Evolutionary conservation across 768 basidiomycete genomes (phyloP), one percentile per base, ranked within the genome.

Genomic region (Pleurotus cornucopiae): DNA sequence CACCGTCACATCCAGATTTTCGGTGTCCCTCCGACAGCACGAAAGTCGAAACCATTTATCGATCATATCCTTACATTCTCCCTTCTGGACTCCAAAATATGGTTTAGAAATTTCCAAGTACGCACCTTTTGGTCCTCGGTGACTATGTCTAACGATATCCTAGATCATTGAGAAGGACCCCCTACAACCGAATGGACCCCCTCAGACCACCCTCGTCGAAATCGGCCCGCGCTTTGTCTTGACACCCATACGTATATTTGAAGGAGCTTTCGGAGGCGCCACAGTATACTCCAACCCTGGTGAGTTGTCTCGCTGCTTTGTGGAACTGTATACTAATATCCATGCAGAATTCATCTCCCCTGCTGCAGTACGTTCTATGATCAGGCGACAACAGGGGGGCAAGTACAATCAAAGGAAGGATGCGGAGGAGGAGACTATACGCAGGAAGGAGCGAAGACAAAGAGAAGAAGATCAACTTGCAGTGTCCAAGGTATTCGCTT

Each of bases 81-180:
- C 34, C 78, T 98, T 54, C 81, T 96, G 26, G 97, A 99, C 76
- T 81, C 82, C 65, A 98, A 97, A 70, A 93, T 98, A 61, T 99
- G 97, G 97, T 98, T 98, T 79, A 85, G 97, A 61, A 98, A 98
- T 72, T 99, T 89, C 76, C 97, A 99, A 82, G 93, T 94, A 57
- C 61, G 76, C 66, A 41, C 58, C 46, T 37, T n/a, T 39, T 16
- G 44, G 40, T 23, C 12, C 16, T 44, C 25, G 20, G n/a, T 26
- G 26, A 25, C 39, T 56, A 51, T 54, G 59, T 60, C 63, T 57
- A 59, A 60, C 62, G 21, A 13, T 21, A 20, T 53, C 60, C 20
- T 66, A 97, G 91, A 95, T 96, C 59, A 74, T 97, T 55, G 94
- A 97, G 71, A 98, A 95, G 69, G 94, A 97, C 68, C 93, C 95